These are phyloP conservation scores for Hypoxylon sp. DNA, from an alignment of 2,329 filamentous ascomycete species.

Conservation along the genomic window DNA sequence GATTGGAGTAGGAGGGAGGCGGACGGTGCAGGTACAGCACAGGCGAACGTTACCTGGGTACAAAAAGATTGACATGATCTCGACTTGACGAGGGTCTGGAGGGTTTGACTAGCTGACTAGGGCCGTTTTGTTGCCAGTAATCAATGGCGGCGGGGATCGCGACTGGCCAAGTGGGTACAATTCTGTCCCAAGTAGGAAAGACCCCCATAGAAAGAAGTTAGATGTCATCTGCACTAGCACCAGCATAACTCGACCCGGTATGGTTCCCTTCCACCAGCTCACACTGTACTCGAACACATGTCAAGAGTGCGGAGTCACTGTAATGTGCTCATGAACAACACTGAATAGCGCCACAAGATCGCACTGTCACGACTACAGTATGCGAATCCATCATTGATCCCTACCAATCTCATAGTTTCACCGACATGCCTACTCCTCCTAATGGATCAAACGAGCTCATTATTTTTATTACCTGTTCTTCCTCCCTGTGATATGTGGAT, in stretches of 20 bases:
- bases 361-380: conserved; percentile 27
- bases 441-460: conserved; percentile 28
- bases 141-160: conserved; percentile 16
- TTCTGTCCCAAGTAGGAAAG: conserved; percentile 29
- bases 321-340: conserved; percentile 13
- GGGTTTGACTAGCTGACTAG: conserved; percentile 22
- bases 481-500: conserved; percentile 1
- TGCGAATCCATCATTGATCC: conserved; percentile 20
- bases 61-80: conserved; percentile 14
- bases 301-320: neutral
- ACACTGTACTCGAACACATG: conserved; percentile 15
- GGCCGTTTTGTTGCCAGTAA: conserved; percentile 16
- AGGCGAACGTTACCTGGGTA: conserved; percentile 33
- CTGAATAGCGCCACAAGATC: conserved; percentile 10
- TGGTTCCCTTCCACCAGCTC: neutral
- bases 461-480: conserved; percentile 11
- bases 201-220: conserved; percentile 12
- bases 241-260: conserved; percentile 17
- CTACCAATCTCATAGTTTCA: conserved; percentile 35
- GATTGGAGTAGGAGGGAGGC: conserved; percentile 31
- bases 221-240: conserved; percentile 10
- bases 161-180: conserved; percentile 17
- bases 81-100: conserved; percentile 30
- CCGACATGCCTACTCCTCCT: conserved; percentile 25
- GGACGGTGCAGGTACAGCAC: conserved; percentile 17